Evolutionary conservation across 345 rosid species (phyloP).

Genomic region (Eucalyptus pumila): DNA sequence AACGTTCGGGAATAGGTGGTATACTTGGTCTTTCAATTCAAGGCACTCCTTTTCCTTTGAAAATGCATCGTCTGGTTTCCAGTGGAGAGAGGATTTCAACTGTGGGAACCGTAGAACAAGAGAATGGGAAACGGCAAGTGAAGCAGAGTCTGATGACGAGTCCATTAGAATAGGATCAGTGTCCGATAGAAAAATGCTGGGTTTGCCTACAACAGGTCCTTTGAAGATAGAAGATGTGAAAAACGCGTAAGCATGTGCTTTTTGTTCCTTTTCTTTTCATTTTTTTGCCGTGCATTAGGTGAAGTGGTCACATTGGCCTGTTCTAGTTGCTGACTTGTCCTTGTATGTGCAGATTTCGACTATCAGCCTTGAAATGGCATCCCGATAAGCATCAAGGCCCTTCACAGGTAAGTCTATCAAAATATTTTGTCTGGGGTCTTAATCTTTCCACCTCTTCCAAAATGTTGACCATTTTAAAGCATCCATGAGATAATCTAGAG

Average conservation of each 20-base stretch:
- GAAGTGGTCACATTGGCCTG: not conserved
- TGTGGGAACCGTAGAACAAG: slow-evolving; percentile 19
- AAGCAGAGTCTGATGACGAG: slow-evolving; percentile 28
- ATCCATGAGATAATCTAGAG: not conserved
- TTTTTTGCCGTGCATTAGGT: not conserved
- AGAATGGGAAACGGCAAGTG: slow-evolving; percentile 27
- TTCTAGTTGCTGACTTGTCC: not conserved
- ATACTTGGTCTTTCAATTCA: slow-evolving; percentile 24
- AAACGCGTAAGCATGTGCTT: slow-evolving; percentile 41
- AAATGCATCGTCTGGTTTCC: slow-evolving; percentile 24
- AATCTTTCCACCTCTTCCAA: not conserved
- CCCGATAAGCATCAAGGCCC: slow-evolving; percentile 83
- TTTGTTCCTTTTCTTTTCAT: not conserved
- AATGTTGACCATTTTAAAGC: not conserved
- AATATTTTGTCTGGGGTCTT: not conserved
- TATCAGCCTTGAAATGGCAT: slow-evolving; percentile 85
- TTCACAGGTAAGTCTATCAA: slow-evolving; percentile 33
- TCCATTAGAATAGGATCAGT: slow-evolving; percentile 25
- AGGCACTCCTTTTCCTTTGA: slow-evolving; percentile 3
- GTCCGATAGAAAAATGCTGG: slow-evolving; percentile 54
- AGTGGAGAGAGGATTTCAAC: slow-evolving; percentile 50
- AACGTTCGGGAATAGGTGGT: slow-evolving; percentile 38
- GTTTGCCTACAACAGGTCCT: slow-evolving; percentile 57
- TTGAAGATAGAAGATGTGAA: slow-evolving; percentile 68
- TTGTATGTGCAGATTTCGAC: slow-evolving; percentile 44